Evolutionary conservation across 2,329 filamentous ascomycete genomes (phyloP).

Genomic region (Penicillium sclerotigenum): DNA sequence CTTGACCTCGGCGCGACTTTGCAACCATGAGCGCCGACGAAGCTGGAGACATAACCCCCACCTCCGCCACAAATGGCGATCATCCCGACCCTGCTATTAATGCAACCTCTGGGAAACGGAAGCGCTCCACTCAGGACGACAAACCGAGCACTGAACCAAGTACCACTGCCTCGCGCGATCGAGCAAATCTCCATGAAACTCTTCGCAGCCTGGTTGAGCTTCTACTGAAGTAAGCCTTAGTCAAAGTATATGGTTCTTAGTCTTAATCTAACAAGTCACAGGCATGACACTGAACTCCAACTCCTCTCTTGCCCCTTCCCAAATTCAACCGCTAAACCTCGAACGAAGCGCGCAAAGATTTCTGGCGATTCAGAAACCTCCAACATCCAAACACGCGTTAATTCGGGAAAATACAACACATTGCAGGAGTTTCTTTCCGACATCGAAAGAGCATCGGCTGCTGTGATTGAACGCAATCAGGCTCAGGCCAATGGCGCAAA

Average conservation of each 20-base stretch:
- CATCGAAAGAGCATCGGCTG: conserved; percentile 40
- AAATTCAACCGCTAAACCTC: conserved; percentile 38
- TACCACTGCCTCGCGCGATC: conserved; percentile 29
- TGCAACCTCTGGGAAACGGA: conserved; percentile 43
- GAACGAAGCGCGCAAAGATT: conserved; percentile 44
- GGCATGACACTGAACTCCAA: conserved; percentile 45
- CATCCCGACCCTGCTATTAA: conserved; percentile 29
- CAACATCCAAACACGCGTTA: conserved; percentile 40
- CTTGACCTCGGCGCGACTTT: conserved; percentile 23
- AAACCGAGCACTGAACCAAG: conserved; percentile 27
- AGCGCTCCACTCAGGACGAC: conserved; percentile 38
- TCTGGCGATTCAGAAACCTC: conserved; percentile 34
- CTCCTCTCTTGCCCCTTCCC: conserved; percentile 42
- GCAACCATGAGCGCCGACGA: conserved; percentile 40
- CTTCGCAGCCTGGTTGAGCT: conserved; percentile 37
- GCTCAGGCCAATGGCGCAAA: conserved; percentile 27
- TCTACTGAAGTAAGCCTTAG: conserved; percentile 30
- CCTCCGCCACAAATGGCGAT: conserved; percentile 37
- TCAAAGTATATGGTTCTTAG: neutral
- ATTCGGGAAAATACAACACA: conserved; percentile 38
- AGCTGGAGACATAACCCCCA: conserved; percentile 29
- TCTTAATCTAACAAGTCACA: conserved; percentile 27
- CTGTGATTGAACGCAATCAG: conserved; percentile 39
- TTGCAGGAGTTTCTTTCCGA: conserved; percentile 44
- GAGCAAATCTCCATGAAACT: conserved; percentile 33